Percentiles rank a stretch among this genome's conserved stretches.
Conservation (phyloP, 768 basidiomycete species). For the Pholiota microspora region DNA sequence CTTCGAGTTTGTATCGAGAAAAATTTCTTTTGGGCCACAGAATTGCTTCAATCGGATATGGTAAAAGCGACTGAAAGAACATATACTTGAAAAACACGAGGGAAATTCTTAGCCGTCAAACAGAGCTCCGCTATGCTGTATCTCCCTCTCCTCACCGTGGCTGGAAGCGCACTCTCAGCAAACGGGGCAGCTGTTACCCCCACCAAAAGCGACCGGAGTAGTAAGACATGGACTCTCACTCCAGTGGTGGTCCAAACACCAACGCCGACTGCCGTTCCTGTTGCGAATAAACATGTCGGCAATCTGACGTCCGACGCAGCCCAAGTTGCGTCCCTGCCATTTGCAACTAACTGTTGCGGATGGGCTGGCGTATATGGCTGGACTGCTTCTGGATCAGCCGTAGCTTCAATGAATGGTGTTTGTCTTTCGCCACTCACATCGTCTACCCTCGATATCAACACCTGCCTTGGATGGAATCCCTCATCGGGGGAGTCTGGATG, state of each 20-base stretch:
- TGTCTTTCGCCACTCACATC: neutral
- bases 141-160: neutral
- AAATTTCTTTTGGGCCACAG: too few relatives aligned
- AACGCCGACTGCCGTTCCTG: neutral
- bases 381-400: neutral
- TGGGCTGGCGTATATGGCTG: slow-evolving; percentile 9
- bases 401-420: neutral
- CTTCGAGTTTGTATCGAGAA: too few relatives aligned
- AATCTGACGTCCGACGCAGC: neutral
- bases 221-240: neutral
- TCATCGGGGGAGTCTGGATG: neutral
- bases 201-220: neutral
- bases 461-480: neutral
- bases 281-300: neutral
- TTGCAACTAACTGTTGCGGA: slow-evolving; percentile 8
- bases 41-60: too few relatives aligned
- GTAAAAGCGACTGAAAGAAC: too few relatives aligned
- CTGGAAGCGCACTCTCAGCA: neutral
- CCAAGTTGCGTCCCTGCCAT: slow-evolving; percentile 2
- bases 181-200: neutral
- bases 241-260: neutral
- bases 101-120: too few relatives aligned
- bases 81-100: too few relatives aligned
- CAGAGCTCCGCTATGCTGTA: neutral
- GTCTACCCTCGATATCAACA: neutral